A percentile compares a stretch with the other conserved stretches of the same genome.
These are phyloP conservation scores for Pseudogymnoascus sp. DNA, from an alignment of 2,329 filamentous ascomycete genomes.

Conservation along the genomic window DNA sequence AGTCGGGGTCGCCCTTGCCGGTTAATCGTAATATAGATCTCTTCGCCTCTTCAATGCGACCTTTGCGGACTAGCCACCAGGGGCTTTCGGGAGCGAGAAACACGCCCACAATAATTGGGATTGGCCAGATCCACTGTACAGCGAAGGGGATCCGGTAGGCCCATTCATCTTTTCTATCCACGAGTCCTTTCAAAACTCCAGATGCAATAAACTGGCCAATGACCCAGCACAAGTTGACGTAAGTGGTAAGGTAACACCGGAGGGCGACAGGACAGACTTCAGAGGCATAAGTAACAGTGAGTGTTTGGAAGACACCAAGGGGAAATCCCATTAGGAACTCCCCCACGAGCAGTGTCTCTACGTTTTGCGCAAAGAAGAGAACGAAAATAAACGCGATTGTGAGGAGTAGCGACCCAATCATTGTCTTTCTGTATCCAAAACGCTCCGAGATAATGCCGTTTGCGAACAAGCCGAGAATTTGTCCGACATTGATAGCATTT, in stretches of 20 bases:
- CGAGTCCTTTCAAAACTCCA: constrained; percentile 37
- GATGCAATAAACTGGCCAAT: constrained; percentile 42
- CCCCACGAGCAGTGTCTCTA: constrained; percentile 37
- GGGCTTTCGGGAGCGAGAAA: constrained; percentile 39
- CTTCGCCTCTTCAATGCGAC: constrained; percentile 37
- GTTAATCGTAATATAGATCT: constrained; percentile 29
- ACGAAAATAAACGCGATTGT: constrained; percentile 38
- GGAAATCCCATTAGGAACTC: constrained; percentile 32
- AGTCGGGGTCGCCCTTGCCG: constrained; percentile 17
- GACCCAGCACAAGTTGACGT: constrained; percentile 48
- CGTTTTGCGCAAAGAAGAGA: constrained; percentile 40
- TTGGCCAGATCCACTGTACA: constrained; percentile 42
- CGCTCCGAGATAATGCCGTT: constrained; percentile 34
- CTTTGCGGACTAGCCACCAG: constrained; percentile 41
- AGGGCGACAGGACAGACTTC: constrained; percentile 29
- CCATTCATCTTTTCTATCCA: constrained; percentile 36
- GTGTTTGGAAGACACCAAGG: constrained; percentile 40
- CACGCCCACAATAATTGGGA: constrained; percentile 37
- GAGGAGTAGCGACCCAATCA: constrained; percentile 36
- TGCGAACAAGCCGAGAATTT: constrained; percentile 35
- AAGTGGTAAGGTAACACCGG: constrained; percentile 33
- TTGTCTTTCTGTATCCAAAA: constrained; percentile 33
- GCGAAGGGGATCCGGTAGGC: constrained; percentile 41
- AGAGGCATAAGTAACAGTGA: constrained; percentile 24
- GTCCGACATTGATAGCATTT: constrained; percentile 34